Evolutionary conservation across 2,329 filamentous ascomycete genomes (phyloP), one percentile per base, ranked within the genome.

Genomic region (Fulvia fulva): DNA sequence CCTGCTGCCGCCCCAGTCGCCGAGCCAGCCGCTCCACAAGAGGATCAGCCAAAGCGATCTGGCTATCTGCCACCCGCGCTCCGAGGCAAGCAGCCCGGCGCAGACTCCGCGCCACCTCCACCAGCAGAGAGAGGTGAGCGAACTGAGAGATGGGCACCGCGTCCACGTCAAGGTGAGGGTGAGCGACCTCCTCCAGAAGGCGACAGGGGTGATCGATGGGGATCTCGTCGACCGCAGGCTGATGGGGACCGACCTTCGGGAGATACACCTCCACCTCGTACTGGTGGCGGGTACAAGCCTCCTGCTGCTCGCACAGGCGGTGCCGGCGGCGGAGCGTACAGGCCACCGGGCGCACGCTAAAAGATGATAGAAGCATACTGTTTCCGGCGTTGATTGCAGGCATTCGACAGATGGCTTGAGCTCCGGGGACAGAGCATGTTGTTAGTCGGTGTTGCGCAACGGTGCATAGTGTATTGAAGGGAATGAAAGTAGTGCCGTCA

Each of bases 31-130:
- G 47, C 25, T 6, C 3, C 22, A 7, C 16, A 68, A 54, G 66
- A 70, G 57, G 63, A 65, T 50, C 56, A 66, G 26, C 72, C 74
- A 46, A 77, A 74, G 68, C 67, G 72, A 57, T 62, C 64, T 21
- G 78, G 76, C 16, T 81, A 80, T 63, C 66, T 81, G 5, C 79
- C 78, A 41, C 78, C 78, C 56, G 74, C 74, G 34, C 66, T 78
- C 21, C 77, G 78, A 54, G 66, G 67, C 51, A 69, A 68, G 52
- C 61, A 63, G 57, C 65, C 70, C 55, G 59, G 67, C 57, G 63
- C 72, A 12, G 69, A 69, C 50, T 62, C 67, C 8, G 58, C 63
- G 22, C 62, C 65, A 16, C 63, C 67, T 19, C 51, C 68, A 25
- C 55, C 65, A 37, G 66, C 70, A 44, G 70, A 61, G 23, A 11